Base-by-base conservation (phyloP, 352 stramenopile species). In the Globisporangium echinulatum region DNA sequence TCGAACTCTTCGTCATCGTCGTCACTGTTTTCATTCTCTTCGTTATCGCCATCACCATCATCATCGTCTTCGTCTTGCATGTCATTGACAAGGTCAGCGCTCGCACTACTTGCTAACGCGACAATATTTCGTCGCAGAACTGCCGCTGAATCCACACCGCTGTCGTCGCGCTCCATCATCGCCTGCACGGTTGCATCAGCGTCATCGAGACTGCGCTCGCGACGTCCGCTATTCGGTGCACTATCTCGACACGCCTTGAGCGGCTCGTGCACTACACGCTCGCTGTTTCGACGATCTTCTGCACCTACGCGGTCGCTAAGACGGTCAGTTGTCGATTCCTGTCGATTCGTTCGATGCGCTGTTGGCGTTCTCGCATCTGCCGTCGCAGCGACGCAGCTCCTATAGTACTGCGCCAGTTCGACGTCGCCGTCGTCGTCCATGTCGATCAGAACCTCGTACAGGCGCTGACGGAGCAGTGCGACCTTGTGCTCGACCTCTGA, bases 361-460 rank as follows among this genome's bases (percentile, higher is more conserved):
- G 19, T 39, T 56, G 38, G 42, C 40, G 5, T n/a, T 36, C 7
- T 33, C 19, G 19, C 13, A n/a, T 10, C 8, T 42, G 36, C n/a
- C 33, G 5, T n/a, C 2, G 5, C 25, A 13, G 11, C 15, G 11
- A 44, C 6, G 8, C 1, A 4, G 11, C 37, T 19, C n/a, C 5
- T 56, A 19, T 6, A 58, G 10, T 9, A 13, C 40, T 50, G 49
- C 17, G 48, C n/a, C 17, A 85, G 38, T 38, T 82, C 71, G 6
- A 46, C 19, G 9, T 71, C 52, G 4, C 54, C 69, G 49, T 72
- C 71, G 7, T 79, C 65, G 10, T 61, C 62, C 39, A 79, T 54
- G 10, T 72, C 68, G 8, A 81, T 44, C 33, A 82, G 50, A 15
- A 79, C 63, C 19, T 64, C 44, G 42, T 85, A 82, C 0, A 88